These are phyloP conservation scores for Syncephalastrum contaminatum DNA, from an alignment of 371 early-diverging fungal species.

Conservation along the genomic window DNA sequence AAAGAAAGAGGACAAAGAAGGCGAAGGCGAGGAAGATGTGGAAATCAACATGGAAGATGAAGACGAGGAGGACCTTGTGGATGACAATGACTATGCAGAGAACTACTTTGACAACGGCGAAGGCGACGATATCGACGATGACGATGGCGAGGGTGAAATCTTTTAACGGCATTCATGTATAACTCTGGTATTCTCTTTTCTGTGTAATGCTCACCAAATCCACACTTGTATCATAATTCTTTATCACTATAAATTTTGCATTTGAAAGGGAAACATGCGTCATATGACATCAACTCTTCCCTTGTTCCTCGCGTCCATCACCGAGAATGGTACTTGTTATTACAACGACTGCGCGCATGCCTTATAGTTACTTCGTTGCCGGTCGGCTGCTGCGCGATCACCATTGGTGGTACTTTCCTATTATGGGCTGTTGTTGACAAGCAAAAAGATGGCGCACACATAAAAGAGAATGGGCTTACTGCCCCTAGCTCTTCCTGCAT, in stretches of 20 bases:
- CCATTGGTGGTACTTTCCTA: conserved; percentile 7
- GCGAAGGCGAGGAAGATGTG: conserved; percentile 21
- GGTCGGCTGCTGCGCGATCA: too few relatives aligned
- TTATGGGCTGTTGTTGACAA: conserved; percentile 9
- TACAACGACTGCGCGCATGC: too few relatives aligned
- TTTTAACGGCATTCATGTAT: not conserved
- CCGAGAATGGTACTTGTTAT: too few relatives aligned
- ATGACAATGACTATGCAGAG: conserved; percentile 54
- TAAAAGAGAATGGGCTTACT: too few relatives aligned
- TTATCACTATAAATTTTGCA: too few relatives aligned
- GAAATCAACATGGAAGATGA: conserved; percentile 34
- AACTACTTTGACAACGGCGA: conserved; percentile 60
- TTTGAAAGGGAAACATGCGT: too few relatives aligned
- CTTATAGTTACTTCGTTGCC: too few relatives aligned
- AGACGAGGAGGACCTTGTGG: conserved; percentile 54
- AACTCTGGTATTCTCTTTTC: not conserved
- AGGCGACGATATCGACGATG: conserved; percentile 49
- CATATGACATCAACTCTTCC: too few relatives aligned
- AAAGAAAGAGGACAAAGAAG: conserved; percentile 31
- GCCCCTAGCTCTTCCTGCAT: too few relatives aligned
- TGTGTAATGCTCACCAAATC: too few relatives aligned
- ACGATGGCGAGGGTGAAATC: conserved; percentile 30
- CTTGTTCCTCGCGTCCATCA: too few relatives aligned
- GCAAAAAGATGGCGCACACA: not conserved
- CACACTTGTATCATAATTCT: too few relatives aligned